These are phyloP conservation scores for Haematococcus lacustris DNA, from an alignment of 139 green algal species.

Conservation along the genomic window DNA sequence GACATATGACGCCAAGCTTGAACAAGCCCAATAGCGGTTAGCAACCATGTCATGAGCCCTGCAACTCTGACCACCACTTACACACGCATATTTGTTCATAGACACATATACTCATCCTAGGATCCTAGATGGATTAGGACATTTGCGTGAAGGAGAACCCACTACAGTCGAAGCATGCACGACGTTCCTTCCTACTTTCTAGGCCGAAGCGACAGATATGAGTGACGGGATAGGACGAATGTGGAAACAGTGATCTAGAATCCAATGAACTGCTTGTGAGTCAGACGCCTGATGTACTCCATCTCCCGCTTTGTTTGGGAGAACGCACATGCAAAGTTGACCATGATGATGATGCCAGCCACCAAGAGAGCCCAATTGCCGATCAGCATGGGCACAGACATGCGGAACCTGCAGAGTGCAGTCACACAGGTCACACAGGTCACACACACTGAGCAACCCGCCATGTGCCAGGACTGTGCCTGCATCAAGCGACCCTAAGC, in stretches of 20 bases:
- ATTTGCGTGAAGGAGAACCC: no score
- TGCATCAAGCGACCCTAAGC: neutral
- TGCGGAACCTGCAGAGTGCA: no score
- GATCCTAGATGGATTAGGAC: no score
- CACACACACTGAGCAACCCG: neutral
- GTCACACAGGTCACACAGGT: neutral
- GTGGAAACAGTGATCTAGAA: constrained; percentile 1
- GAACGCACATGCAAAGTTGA: constrained; percentile 24
- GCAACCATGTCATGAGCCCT: no score
- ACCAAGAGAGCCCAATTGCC: constrained; percentile 16
- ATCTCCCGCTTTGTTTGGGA: constrained; percentile 23
- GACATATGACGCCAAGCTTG: no score
- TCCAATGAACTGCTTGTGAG: constrained; percentile 10
- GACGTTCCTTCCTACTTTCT: no score
- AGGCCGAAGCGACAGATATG: neutral
- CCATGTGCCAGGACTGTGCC: neutral
- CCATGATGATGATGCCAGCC: neutral
- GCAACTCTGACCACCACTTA: no score
- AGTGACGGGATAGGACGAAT: neutral
- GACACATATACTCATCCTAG: no score
- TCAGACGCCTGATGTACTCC: constrained; percentile 16
- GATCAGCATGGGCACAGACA: neutral
- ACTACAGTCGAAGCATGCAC: no score
- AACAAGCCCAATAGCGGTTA: no score
- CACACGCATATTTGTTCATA: no score